Percentiles rank a stretch among this genome's conserved stretches.
phyloP scores from a whole-genome alignment of 345 rosid species.

The Bretschneidera sinensis region DNA sequence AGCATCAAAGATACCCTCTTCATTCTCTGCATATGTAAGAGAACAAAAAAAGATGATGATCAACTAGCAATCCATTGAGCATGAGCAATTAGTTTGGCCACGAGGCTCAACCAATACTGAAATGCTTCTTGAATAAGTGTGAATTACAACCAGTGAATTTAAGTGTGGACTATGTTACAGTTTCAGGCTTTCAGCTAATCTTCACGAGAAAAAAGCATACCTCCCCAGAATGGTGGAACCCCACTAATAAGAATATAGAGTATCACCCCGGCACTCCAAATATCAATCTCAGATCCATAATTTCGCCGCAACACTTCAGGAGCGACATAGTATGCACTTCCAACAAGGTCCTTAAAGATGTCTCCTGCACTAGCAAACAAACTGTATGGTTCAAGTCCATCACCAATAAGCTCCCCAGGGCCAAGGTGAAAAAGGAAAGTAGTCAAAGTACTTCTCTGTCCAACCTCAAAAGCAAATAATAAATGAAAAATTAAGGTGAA shows the following conservation, averaged over 20 bases:
- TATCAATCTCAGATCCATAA: slow-evolving; percentile 88
- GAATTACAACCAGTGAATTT: neutral
- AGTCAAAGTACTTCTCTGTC: neutral
- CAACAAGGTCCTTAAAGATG: slow-evolving; percentile 77
- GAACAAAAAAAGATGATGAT: slow-evolving; percentile 4
- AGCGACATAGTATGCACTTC: slow-evolving; percentile 98
- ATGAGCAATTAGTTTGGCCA: neutral
- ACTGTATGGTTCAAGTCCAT: slow-evolving; percentile 16
- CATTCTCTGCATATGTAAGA: slow-evolving; percentile 54
- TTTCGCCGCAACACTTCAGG: slow-evolving; percentile 76
- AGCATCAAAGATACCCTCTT: slow-evolving; percentile 71
- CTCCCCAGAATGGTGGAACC: slow-evolving; percentile 98
- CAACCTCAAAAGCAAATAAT: neutral
- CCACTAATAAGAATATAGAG: slow-evolving; percentile 84
- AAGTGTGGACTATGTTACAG: neutral
- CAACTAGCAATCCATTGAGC: neutral
- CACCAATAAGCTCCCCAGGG: slow-evolving; percentile 2
- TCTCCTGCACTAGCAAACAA: slow-evolving; percentile 50
- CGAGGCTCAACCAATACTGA: neutral
- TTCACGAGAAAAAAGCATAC: slow-evolving; percentile 27
- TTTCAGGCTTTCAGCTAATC: neutral
- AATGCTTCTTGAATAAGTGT: neutral
- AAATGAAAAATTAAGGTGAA: too few relatives aligned
- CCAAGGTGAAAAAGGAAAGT: neutral
- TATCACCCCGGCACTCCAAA: slow-evolving; percentile 97